A percentile compares a stretch with the other conserved stretches of the same genome.
Evolutionary conservation across 176 grass and related monocot genomes (phyloP).

Genomic region (Juncus effusus): DNA sequence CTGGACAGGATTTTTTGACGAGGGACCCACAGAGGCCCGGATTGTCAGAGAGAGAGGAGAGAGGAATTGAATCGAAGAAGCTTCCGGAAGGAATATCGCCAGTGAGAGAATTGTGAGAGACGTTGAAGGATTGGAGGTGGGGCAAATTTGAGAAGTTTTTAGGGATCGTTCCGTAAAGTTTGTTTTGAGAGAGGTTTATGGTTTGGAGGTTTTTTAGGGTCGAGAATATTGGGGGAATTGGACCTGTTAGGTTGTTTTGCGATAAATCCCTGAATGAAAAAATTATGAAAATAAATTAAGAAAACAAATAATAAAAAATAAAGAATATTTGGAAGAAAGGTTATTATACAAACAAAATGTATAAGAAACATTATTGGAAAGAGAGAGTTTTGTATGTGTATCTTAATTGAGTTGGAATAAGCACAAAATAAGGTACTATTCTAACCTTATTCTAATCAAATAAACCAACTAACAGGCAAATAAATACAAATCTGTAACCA

Average conservation of each 20-base stretch:
- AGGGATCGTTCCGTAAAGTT: conserved; percentile 63
- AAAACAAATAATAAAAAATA: not conserved
- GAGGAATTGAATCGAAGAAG: conserved; percentile 81
- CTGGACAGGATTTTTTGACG: conserved; percentile 73
- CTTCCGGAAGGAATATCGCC: conserved; percentile 87
- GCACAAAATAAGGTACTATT: conserved; percentile 10
- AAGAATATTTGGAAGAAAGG: not conserved
- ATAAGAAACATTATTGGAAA: not conserved
- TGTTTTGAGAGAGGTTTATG: conserved; percentile 72
- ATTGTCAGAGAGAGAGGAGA: conserved; percentile 72
- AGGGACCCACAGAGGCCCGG: conserved; percentile 79
- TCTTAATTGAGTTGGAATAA: conserved; percentile 9
- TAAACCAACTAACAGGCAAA: not conserved
- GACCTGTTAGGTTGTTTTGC: conserved; percentile 70
- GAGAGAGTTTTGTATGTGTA: no score
- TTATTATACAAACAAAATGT: conserved; percentile 1
- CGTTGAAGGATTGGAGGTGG: conserved; percentile 62
- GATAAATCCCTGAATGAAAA: conserved; percentile 81
- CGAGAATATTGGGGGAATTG: conserved; percentile 58
- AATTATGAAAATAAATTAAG: conserved; percentile 26
- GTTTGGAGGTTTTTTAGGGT: conserved; percentile 60
- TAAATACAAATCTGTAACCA: not conserved
- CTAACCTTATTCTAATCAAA: conserved; percentile 1
- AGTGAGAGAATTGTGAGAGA: conserved; percentile 82
- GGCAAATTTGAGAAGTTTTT: conserved; percentile 77